A percentile compares a stretch with the other conserved stretches of the same genome.
phyloP scores from a whole-genome alignment of 2,329 filamentous ascomycete species.

The Pseudogymnoascus sp. region DNA sequence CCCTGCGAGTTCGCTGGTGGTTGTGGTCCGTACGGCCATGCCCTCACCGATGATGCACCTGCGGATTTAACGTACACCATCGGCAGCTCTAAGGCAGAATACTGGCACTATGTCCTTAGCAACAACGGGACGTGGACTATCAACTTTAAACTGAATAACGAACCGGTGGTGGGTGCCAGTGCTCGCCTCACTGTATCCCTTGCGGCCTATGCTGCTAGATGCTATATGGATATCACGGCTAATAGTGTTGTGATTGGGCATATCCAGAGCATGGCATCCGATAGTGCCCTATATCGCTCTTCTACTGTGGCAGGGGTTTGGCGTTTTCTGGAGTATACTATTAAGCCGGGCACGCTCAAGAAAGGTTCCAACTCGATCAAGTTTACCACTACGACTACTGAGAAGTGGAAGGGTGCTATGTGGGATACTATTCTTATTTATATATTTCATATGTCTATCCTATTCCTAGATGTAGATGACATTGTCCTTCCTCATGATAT shows the following conservation, averaged over 20 bases:
- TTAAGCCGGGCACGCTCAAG: neutral
- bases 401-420: neutral
- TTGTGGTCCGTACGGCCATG: constrained; percentile 40
- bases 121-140: constrained; percentile 16
- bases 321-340: neutral
- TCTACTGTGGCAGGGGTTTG: neutral
- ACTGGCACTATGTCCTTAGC: constrained; percentile 45
- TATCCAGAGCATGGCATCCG: neutral
- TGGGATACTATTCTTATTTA: neutral
- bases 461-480: neutral
- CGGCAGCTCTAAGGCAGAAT: constrained; percentile 32
- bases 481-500: neutral
- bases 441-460: neutral
- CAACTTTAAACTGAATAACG: constrained; percentile 4
- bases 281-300: neutral
- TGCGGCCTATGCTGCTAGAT: constrained; percentile 15
- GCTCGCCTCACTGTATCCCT: constrained; percentile 15
- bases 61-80: constrained; percentile 40
- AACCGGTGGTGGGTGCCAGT: neutral
- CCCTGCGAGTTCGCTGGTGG: constrained; percentile 39
- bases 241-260: neutral
- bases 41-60: constrained; percentile 38
- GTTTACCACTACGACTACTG: neutral
- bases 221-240: neutral
- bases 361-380: neutral